Evolutionary conservation across 2,329 filamentous ascomycete species (phyloP).

Genomic region (Aspergillus sp.): DNA sequence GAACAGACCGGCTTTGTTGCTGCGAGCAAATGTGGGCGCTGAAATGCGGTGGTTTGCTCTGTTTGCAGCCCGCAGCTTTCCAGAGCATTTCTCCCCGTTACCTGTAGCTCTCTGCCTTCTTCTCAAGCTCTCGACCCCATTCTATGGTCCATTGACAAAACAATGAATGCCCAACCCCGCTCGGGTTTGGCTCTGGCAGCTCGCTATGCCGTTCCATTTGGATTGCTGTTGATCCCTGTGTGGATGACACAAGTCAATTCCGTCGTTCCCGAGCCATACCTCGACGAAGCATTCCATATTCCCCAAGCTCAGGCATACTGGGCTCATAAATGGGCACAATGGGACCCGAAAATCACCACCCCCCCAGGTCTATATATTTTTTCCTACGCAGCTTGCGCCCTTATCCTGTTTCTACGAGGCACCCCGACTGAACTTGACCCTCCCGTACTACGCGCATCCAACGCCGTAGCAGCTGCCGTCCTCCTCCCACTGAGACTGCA

Average conservation of each 20-base stretch:
- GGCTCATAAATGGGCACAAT: conserved; percentile 67
- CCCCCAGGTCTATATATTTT: conserved; percentile 75
- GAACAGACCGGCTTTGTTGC: not conserved
- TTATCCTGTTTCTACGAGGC: conserved; percentile 22
- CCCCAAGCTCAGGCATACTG: conserved; percentile 91
- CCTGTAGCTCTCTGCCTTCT: not conserved
- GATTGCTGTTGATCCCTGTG: conserved; percentile 32
- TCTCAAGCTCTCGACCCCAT: not conserved
- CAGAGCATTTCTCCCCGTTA: not conserved
- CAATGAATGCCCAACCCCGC: conserved; percentile 32
- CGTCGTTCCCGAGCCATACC: conserved; percentile 58
- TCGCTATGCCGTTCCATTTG: conserved; percentile 38
- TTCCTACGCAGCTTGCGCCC: conserved; percentile 48
- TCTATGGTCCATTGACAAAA: conserved; percentile 12
- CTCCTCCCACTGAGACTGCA: conserved; percentile 54
- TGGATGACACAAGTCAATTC: conserved; percentile 50
- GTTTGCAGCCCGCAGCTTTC: conserved; percentile 8
- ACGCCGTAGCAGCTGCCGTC: conserved; percentile 36
- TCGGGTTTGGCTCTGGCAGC: conserved; percentile 36
- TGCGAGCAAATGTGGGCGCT: not conserved
- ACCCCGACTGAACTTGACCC: conserved; percentile 35
- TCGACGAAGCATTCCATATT: conserved; percentile 64
- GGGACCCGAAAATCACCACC: conserved; percentile 98
- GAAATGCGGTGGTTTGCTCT: conserved; percentile 11
- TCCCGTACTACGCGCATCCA: conserved; percentile 38